A percentile compares a stretch with the other conserved stretches of the same genome.
These are phyloP conservation scores for Chlorella sp. DNA, from an alignment of 139 green algal species.

Conservation along the genomic window DNA sequence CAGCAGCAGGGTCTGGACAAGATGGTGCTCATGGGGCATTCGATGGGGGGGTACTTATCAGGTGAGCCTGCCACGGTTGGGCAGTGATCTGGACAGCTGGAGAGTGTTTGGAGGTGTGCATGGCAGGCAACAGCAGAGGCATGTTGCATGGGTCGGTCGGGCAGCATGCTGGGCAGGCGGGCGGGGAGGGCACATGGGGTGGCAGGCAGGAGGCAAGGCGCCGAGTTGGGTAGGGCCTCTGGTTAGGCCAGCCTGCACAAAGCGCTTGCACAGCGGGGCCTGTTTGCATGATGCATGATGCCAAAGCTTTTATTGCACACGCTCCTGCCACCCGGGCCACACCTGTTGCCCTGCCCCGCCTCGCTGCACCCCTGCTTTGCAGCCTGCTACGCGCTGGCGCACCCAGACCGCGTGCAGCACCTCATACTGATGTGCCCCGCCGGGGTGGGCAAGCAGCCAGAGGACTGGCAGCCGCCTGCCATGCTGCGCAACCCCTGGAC, in stretches of 20 bases:
- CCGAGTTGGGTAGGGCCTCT: too few species aligned
- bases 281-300: too few species aligned
- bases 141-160: neutral
- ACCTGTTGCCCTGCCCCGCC: neutral
- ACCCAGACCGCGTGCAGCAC: slow-evolving; percentile 87
- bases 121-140: too few species aligned
- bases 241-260: too few species aligned
- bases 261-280: too few species aligned
- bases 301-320: neutral
- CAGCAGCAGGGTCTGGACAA: slow-evolving; percentile 64
- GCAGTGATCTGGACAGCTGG: too few species aligned
- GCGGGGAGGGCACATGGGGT: too few species aligned
- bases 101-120: too few species aligned
- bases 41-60: slow-evolving; percentile 84
- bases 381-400: slow-evolving; percentile 78
- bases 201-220: too few species aligned
- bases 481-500: slow-evolving; percentile 51
- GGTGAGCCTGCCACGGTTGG: neutral
- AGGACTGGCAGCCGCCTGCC: slow-evolving; percentile 63
- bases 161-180: neutral
- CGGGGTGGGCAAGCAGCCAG: slow-evolving; percentile 71
- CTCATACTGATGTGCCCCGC: slow-evolving; percentile 90
- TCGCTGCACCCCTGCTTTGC: neutral
- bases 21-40: slow-evolving; percentile 85
- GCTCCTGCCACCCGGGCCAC: neutral